Evolutionary conservation across 2,329 filamentous ascomycete species (phyloP).

Genomic region (Sclerotinia trifoliorum): DNA sequence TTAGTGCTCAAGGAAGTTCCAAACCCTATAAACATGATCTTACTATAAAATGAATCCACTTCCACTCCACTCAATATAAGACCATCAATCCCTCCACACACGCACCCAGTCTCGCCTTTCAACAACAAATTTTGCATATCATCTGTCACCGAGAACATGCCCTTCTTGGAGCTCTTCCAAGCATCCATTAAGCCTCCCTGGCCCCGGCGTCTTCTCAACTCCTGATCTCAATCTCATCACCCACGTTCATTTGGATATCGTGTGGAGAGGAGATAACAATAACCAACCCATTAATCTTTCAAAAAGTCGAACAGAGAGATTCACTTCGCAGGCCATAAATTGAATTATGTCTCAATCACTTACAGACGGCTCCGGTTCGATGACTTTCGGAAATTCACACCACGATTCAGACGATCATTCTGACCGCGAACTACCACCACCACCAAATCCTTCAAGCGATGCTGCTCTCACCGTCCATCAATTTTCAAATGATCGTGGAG

Average conservation of each 20-base stretch:
- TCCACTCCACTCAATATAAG: slow-evolving; percentile 24
- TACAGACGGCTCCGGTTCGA: not conserved
- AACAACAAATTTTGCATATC: slow-evolving; percentile 25
- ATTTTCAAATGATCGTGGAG: slow-evolving; percentile 33
- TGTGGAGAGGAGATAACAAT: not conserved
- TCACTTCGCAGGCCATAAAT: not conserved
- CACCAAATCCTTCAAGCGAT: slow-evolving; percentile 38
- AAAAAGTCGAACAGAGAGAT: not conserved
- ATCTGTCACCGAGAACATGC: slow-evolving; percentile 37
- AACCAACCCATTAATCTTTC: not conserved
- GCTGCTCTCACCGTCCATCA: slow-evolving; percentile 31
- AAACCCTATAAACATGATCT: not conserved
- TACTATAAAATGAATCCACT: slow-evolving; percentile 18
- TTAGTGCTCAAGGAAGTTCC: not conserved
- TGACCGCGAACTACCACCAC: slow-evolving; percentile 37
- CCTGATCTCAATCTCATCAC: slow-evolving; percentile 12
- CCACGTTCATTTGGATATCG: slow-evolving; percentile 14
- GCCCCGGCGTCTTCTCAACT: slow-evolving; percentile 30
- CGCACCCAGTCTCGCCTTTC: slow-evolving; percentile 23
- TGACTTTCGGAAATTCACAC: slow-evolving; percentile 31
- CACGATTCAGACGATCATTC: slow-evolving; percentile 37
- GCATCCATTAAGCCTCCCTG: slow-evolving; percentile 30
- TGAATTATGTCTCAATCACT: slow-evolving; percentile 12
- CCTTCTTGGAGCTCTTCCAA: slow-evolving; percentile 28
- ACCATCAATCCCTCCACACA: slow-evolving; percentile 18